Conservation (phyloP, 768 basidiomycete species). For the Mycena pura region DNA sequence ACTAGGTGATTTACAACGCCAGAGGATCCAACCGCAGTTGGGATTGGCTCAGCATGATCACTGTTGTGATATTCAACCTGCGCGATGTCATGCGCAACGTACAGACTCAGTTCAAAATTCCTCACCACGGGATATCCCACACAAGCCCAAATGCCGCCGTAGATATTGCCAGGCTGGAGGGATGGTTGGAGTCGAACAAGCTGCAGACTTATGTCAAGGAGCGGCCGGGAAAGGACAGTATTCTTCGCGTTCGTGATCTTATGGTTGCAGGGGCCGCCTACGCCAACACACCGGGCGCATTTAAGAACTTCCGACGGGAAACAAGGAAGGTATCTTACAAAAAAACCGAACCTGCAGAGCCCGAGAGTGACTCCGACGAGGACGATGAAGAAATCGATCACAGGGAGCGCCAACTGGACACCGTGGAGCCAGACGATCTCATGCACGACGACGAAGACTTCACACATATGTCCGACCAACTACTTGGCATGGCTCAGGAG, state of each 20-base stretch:
- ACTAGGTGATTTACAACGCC: too few relatives aligned
- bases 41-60: too few relatives aligned
- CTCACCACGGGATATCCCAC: background rate
- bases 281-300: slow-evolving; percentile 18
- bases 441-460: slow-evolving; percentile 21
- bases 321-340: slow-evolving; percentile 7
- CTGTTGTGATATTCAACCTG: background rate
- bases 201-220: slow-evolving; percentile 16
- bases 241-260: slow-evolving; percentile 19
- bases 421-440: slow-evolving; percentile 13
- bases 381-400: background rate
- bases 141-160: background rate
- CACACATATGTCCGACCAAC: background rate
- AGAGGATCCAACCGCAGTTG: too few relatives aligned
- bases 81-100: background rate
- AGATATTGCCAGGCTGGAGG: background rate
- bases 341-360: background rate
- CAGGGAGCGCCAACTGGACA: background rate
- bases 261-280: slow-evolving; percentile 20
- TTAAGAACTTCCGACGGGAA: slow-evolving; percentile 17
- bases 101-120: background rate
- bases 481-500: background rate
- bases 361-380: background rate
- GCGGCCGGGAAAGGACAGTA: slow-evolving; percentile 3
- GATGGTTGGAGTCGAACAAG: slow-evolving; percentile 15